A percentile compares a stretch with the other conserved stretches of the same genome.
Conservation (phyloP, 2,329 filamentous ascomycete species). For the Fusarium luffae region DNA sequence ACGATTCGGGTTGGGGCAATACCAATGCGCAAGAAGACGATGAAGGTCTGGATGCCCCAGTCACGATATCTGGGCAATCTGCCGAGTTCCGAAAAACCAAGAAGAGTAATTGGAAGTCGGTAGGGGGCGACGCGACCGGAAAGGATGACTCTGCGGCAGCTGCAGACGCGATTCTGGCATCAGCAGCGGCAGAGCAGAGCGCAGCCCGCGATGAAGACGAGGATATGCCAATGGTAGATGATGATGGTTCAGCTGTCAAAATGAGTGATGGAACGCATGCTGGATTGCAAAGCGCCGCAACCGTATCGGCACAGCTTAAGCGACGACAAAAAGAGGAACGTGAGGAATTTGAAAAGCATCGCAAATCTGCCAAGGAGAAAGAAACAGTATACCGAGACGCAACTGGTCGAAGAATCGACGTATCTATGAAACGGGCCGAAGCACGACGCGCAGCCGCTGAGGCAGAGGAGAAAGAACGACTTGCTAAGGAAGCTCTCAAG, state of each 20-base stretch:
- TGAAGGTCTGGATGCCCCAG: constrained; percentile 64
- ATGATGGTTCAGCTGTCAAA: constrained; percentile 62
- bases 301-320: constrained; percentile 77
- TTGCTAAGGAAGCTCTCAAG: constrained; percentile 76
- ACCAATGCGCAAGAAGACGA: constrained; percentile 56
- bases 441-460: constrained; percentile 73
- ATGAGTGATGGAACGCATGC: constrained; percentile 92
- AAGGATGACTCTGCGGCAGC: constrained; percentile 66
- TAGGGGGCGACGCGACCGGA: constrained; percentile 58
- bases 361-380: constrained; percentile 62
- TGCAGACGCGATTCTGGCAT: constrained; percentile 80
- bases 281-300: constrained; percentile 84
- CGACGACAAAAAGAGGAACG: constrained; percentile 74
- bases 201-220: constrained; percentile 62
- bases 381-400: constrained; percentile 97
- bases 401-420: constrained; percentile 91
- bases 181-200: constrained; percentile 74
- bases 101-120: constrained; percentile 81
- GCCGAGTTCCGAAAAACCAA: constrained; percentile 79
- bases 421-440: constrained; percentile 90
- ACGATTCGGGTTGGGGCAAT: constrained; percentile 64
- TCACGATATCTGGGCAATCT: constrained; percentile 62
- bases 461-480: constrained; percentile 76
- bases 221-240: constrained; percentile 60
- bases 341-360: constrained; percentile 59